Percentiles rank a stretch among this genome's conserved stretches.
Evolutionary conservation across 169 alveolate species (phyloP).

Genomic region (Plasmodium relictum): DNA sequence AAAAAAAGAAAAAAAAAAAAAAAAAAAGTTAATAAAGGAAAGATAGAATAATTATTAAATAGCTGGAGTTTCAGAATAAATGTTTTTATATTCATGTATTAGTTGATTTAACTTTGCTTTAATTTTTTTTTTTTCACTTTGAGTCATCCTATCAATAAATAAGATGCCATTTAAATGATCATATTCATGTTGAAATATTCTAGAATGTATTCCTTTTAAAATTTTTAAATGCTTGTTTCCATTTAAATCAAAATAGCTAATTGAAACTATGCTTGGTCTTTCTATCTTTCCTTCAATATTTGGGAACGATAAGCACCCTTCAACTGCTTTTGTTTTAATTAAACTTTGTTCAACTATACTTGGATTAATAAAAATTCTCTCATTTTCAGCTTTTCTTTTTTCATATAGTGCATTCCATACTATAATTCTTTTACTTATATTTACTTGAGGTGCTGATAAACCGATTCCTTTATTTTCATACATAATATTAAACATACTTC

Average conservation of each 20-base stretch:
- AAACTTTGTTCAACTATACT: slow-evolving; percentile 39
- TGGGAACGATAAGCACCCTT: slow-evolving; percentile 77
- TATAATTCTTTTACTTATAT: slow-evolving; percentile 53
- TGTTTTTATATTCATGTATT: slow-evolving; percentile 44
- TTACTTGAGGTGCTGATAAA: slow-evolving; percentile 79
- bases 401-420: slow-evolving; percentile 76
- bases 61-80: slow-evolving; percentile 34
- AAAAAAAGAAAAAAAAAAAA: too few relatives aligned
- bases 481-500: slow-evolving; percentile 60
- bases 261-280: slow-evolving; percentile 39
- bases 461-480: slow-evolving; percentile 75
- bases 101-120: slow-evolving; percentile 35
- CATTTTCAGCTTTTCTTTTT: slow-evolving; percentile 23
- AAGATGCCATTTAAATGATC: slow-evolving; percentile 77
- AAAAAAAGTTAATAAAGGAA: too few relatives aligned
- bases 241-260: slow-evolving; percentile 46
- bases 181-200: slow-evolving; percentile 75
- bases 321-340: slow-evolving; percentile 13
- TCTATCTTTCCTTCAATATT: slow-evolving; percentile 69
- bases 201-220: slow-evolving; percentile 75
- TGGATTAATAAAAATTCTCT: slow-evolving; percentile 71
- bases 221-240: slow-evolving; percentile 42
- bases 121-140: slow-evolving; percentile 30
- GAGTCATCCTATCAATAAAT: slow-evolving; percentile 68
- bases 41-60: too few relatives aligned